Conservation (phyloP, 495 filamentous ascomycete genomes). For the Tuber indicum region DNA sequence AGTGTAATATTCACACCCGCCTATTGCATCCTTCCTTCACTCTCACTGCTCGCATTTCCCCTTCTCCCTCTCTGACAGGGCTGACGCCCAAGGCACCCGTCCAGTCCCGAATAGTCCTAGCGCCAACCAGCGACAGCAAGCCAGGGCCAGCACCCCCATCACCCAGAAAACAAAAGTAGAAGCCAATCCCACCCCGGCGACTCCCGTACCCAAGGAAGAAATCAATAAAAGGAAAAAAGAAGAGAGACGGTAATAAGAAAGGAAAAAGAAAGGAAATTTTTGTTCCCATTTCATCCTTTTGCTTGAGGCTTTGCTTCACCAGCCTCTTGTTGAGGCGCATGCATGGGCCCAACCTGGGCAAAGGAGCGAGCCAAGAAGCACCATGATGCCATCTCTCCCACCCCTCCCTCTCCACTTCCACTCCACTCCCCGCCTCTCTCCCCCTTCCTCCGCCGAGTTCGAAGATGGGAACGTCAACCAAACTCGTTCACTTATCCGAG, state of each 20-base stretch:
- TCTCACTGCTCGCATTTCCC: not conserved
- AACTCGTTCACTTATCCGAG: not conserved
- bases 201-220: not conserved
- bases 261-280: not conserved
- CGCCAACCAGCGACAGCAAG: not conserved
- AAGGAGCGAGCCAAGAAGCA: not conserved
- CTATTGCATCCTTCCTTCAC: not conserved
- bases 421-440: not conserved
- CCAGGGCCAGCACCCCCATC: conserved; percentile 2
- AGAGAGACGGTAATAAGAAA: not conserved
- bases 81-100: conserved; percentile 1
- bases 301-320: conserved; percentile 1
- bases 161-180: not conserved
- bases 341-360: not conserved
- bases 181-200: not conserved
- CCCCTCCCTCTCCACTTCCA: not conserved
- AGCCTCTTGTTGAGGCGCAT: not conserved
- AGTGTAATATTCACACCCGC: not conserved
- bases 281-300: not conserved
- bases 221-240: not conserved
- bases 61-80: not conserved
- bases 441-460: not conserved
- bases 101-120: not conserved
- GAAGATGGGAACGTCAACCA: not conserved
- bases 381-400: conserved; percentile 1